Evolutionary conservation across 2,329 filamentous ascomycete genomes (phyloP).

Genomic region (Colletotrichum sp.): DNA sequence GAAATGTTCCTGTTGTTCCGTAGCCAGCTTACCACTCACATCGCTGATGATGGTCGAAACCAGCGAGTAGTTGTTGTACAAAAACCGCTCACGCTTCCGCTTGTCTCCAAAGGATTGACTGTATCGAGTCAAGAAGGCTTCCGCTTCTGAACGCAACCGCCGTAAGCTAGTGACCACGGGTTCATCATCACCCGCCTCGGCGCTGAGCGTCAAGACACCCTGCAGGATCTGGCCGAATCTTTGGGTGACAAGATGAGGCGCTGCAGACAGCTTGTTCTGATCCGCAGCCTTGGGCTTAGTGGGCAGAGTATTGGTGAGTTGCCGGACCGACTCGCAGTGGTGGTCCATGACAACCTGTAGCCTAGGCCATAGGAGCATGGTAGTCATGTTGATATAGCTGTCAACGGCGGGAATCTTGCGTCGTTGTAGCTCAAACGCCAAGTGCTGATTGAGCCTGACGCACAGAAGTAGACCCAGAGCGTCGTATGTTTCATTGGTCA

Average conservation of each 20-base stretch:
- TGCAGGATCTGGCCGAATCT: slow-evolving; percentile 94
- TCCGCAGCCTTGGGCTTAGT: slow-evolving; percentile 46
- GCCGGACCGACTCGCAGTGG: slow-evolving; percentile 86
- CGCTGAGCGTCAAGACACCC: slow-evolving; percentile 80
- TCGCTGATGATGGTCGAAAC: slow-evolving; percentile 92
- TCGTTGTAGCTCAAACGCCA: slow-evolving; percentile 92
- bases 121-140: slow-evolving; percentile 80
- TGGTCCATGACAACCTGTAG: slow-evolving; percentile 94
- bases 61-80: slow-evolving; percentile 96
- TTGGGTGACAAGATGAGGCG: slow-evolving; percentile 91
- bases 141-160: slow-evolving; percentile 80
- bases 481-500: slow-evolving; percentile 81
- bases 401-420: slow-evolving; percentile 90
- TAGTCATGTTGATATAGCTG: slow-evolving; percentile 90
- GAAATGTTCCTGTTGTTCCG: slow-evolving; percentile 79
- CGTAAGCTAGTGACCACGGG: slow-evolving; percentile 83
- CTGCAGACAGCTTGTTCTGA: slow-evolving; percentile 70
- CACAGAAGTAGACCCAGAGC: slow-evolving; percentile 88
- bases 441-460: slow-evolving; percentile 90
- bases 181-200: slow-evolving; percentile 93
- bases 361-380: slow-evolving; percentile 95
- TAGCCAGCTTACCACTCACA: slow-evolving; percentile 72
- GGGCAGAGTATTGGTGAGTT: slow-evolving; percentile 59
- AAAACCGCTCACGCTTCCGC: slow-evolving; percentile 83
- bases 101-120: slow-evolving; percentile 78